A percentile compares a stretch with the other conserved stretches of the same genome.
Conservation (phyloP, 2,329 filamentous ascomycete genomes). For the Pseudogymnoascus sp. region DNA sequence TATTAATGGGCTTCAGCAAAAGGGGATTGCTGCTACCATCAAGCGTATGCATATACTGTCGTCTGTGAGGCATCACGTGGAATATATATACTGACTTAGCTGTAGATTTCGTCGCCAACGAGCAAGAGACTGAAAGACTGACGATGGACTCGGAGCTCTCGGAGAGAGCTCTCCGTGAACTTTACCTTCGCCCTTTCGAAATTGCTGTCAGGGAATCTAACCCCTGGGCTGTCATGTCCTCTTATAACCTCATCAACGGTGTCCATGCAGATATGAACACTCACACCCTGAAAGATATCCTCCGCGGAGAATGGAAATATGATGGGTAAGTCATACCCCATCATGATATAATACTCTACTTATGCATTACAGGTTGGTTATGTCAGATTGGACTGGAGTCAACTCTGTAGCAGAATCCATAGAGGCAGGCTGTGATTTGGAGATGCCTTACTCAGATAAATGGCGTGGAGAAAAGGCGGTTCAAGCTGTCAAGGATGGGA, state of each 20-base stretch:
- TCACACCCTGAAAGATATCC: slow-evolving; percentile 48
- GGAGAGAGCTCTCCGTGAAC: slow-evolving; percentile 59
- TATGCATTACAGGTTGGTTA: slow-evolving; percentile 39
- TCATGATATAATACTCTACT: not conserved
- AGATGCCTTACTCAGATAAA: slow-evolving; percentile 51
- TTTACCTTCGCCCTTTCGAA: slow-evolving; percentile 70
- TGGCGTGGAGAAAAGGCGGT: slow-evolving; percentile 53
- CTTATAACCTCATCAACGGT: slow-evolving; percentile 63
- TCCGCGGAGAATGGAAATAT: slow-evolving; percentile 57
- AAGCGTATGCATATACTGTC: slow-evolving; percentile 51
- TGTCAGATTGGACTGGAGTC: slow-evolving; percentile 53
- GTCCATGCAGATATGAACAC: slow-evolving; percentile 52
- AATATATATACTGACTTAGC: slow-evolving; percentile 12
- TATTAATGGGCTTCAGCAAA: slow-evolving; percentile 66
- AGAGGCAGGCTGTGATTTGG: slow-evolving; percentile 50
- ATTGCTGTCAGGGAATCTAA: slow-evolving; percentile 64
- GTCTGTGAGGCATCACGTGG: not conserved
- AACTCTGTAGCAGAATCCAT: slow-evolving; percentile 52
- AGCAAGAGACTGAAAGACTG: slow-evolving; percentile 63
- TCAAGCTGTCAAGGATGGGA: slow-evolving; percentile 43
- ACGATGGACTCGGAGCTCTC: slow-evolving; percentile 58
- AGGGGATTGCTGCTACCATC: slow-evolving; percentile 68
- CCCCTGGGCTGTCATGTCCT: slow-evolving; percentile 64
- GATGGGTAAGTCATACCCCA: slow-evolving; percentile 41
- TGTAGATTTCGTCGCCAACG: slow-evolving; percentile 62